Base-by-base conservation (phyloP, 208 protist species). In the Leishmania mexicana region DNA sequence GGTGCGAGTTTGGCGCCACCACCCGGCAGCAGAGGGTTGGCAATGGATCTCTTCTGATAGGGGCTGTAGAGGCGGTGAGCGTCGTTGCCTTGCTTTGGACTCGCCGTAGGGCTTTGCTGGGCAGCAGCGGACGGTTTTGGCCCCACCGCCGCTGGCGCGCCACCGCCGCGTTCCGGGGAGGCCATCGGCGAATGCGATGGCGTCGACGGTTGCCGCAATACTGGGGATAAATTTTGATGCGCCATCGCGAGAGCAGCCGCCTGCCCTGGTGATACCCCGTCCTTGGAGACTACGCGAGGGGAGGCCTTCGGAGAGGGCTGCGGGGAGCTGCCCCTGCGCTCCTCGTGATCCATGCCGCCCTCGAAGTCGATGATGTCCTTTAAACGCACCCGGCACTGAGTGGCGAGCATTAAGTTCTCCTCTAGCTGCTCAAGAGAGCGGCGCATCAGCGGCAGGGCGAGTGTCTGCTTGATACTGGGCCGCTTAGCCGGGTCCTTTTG, bases 341-440 rank as follows among this genome's bases (percentile, higher is more conserved):
- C 76, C 58, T 80, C 53, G 68, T 89, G 83, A 53, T 90, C 81
- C 57, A 84, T 83, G 42, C 62, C 88, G 4, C 83, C 84, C 17
- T 96, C 88, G 87, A 94, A 97, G 80, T 96, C 95, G 24, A 98
- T 96, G 78, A 98, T 95, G 78, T 98, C 95, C 75, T 93, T 93
- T 28, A 98, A 84, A 35, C 95, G 91, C 42, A 96, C 88, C 40
- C 89, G 90, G 81, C 93, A 96, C 81, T 98, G 91, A 1, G 95
- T 98, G 42, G 95, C 95, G 38, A 98, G 91, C 93, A 98, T 96
- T 57, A 98, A 87, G 76, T 96, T 93, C 82, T 95, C 89, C 85
- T 98, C 93, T 42, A 98, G 85, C 71, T 90, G 88, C 83, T 96
- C 93, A 51, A 98, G 84, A 2, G 93, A 89, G 24, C 85, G 84